Percentiles rank a stretch among this genome's conserved stretches.
phyloP scores from a whole-genome alignment of 2,329 filamentous ascomycete species.

The Botryotinia calthae region DNA sequence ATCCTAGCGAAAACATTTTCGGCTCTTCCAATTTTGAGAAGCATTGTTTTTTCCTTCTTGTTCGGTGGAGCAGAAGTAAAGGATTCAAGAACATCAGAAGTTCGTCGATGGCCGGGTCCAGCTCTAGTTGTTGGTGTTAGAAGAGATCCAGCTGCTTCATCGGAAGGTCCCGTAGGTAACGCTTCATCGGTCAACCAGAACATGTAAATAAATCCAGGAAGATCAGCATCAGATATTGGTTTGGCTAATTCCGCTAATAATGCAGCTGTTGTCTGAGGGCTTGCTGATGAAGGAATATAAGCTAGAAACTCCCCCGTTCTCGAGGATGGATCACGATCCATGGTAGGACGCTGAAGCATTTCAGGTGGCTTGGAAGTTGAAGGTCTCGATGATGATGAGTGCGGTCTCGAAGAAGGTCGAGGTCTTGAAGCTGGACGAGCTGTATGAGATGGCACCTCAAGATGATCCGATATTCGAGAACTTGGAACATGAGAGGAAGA shows the following conservation, averaged over 20 bases:
- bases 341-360: slow-evolving; percentile 30
- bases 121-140: slow-evolving; percentile 50
- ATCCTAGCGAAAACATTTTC: slow-evolving; percentile 86
- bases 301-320: slow-evolving; percentile 52
- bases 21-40: slow-evolving; percentile 65
- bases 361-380: slow-evolving; percentile 20
- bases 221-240: slow-evolving; percentile 70
- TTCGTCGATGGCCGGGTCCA: slow-evolving; percentile 41
- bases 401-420: slow-evolving; percentile 3
- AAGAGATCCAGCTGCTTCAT: slow-evolving; percentile 58
- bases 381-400: slow-evolving; percentile 22
- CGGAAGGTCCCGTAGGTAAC: slow-evolving; percentile 52
- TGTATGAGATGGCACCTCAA: slow-evolving; percentile 16
- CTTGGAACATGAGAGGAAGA: slow-evolving; percentile 24
- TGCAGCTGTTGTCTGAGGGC: slow-evolving; percentile 65
- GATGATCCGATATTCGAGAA: slow-evolving; percentile 1
- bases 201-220: slow-evolving; percentile 95
- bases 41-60: slow-evolving; percentile 54
- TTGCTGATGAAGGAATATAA: slow-evolving; percentile 66
- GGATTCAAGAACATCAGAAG: slow-evolving; percentile 55
- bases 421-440: slow-evolving; percentile 19
- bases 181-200: slow-evolving; percentile 86
- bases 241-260: slow-evolving; percentile 75
- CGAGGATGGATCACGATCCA: slow-evolving; percentile 36
- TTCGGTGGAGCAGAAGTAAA: slow-evolving; percentile 45